Evolutionary conservation across 345 rosid genomes (phyloP).

Genomic region (Melaleuca quinquenervia): DNA sequence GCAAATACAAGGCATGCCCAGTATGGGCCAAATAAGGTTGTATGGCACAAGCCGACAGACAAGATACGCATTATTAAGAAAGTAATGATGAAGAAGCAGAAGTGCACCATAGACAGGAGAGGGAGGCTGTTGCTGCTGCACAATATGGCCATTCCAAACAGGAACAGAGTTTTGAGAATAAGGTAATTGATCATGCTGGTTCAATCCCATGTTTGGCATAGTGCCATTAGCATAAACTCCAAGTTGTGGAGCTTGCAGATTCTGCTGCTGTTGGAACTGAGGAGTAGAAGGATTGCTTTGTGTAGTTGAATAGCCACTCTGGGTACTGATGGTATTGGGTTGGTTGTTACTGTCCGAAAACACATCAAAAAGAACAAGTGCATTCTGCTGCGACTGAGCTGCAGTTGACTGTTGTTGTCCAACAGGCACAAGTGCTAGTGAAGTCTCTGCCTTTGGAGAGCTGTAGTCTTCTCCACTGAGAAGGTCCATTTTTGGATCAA

Average conservation of each 20-base stretch:
- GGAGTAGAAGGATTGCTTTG: slow-evolving; percentile 34
- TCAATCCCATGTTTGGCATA: slow-evolving; percentile 39
- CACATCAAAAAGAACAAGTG: slow-evolving; percentile 84
- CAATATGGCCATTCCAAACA: slow-evolving; percentile 67
- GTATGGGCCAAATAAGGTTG: background rate
- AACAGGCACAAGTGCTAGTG: slow-evolving; percentile 81
- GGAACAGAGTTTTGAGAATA: slow-evolving; percentile 43
- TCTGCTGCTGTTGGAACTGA: slow-evolving; percentile 64
- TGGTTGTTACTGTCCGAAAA: slow-evolving; percentile 44
- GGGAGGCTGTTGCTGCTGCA: slow-evolving; percentile 40
- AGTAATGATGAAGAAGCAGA: background rate
- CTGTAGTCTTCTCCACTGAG: slow-evolving; percentile 85
- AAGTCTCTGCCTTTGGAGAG: slow-evolving; percentile 49
- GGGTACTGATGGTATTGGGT: slow-evolving; percentile 39
- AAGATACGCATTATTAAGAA: background rate
- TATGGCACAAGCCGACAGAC: background rate
- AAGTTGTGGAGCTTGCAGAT: slow-evolving; percentile 37
- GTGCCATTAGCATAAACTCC: slow-evolving; percentile 61
- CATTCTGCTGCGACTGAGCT: slow-evolving; percentile 71
- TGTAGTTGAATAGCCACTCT: slow-evolving; percentile 31
- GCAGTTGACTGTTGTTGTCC: slow-evolving; percentile 45
- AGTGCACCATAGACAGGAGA: slow-evolving; percentile 65
- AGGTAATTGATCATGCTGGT: slow-evolving; percentile 52
- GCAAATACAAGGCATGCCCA: background rate
- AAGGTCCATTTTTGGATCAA: slow-evolving; percentile 70